phyloP scores from a whole-genome alignment of 2,329 filamentous ascomycete genomes.

The Fusarium lyarnte region DNA sequence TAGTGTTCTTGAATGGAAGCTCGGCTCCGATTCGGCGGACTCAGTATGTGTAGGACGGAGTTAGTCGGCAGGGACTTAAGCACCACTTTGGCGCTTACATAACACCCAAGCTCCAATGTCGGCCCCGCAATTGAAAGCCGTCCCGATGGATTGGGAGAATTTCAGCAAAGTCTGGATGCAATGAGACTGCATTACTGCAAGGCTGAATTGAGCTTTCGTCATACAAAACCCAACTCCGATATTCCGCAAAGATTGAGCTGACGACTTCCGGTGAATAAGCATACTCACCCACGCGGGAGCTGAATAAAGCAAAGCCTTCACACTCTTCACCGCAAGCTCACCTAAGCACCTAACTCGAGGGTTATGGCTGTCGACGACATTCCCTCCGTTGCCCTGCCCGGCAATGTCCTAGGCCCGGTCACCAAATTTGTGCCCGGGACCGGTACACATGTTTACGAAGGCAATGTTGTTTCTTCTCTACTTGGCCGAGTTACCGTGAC shows the following conservation, averaged over 20 bases:
- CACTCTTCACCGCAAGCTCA: conserved; percentile 12
- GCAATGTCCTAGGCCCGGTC: conserved; percentile 77
- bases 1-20: not conserved
- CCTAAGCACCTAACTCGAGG: conserved; percentile 13
- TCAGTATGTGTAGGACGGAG: conserved; percentile 27
- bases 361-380: conserved; percentile 47
- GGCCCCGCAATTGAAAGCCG: conserved; percentile 27
- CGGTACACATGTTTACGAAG: conserved; percentile 83
- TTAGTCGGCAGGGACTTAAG: conserved; percentile 44
- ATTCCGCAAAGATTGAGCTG: conserved; percentile 3
- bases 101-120: conserved; percentile 2
- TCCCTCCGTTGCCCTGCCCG: conserved; percentile 77
- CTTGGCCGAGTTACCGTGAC: conserved; percentile 74
- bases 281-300: not conserved
- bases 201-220: conserved; percentile 28
- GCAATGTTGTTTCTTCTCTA: conserved; percentile 82
- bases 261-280: conserved; percentile 18
- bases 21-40: conserved; percentile 38
- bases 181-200: conserved; percentile 14
- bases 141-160: conserved; percentile 26
- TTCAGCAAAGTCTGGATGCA: conserved; percentile 5
- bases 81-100: conserved; percentile 27
- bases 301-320: conserved; percentile 1
- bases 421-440: conserved; percentile 76
- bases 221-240: conserved; percentile 5